Percentiles rank a stretch among this genome's conserved stretches.
Evolutionary conservation across 371 early-diverging fungal genomes (phyloP).

Genomic region (Mucor lusitanicus): DNA sequence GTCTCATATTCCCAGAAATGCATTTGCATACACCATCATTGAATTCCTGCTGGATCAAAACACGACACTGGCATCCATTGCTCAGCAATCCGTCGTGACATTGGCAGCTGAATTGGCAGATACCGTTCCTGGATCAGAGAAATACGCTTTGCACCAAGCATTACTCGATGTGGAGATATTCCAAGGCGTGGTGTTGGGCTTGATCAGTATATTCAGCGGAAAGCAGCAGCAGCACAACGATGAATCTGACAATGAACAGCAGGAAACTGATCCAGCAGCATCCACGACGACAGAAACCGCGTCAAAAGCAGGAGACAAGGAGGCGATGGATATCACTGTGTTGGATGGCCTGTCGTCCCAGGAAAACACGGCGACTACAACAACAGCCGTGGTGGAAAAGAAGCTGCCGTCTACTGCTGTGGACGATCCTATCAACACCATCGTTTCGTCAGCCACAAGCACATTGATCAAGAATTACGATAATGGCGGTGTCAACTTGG

Average conservation of each 20-base stretch:
- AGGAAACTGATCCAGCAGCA: slow-evolving; percentile 2
- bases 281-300: not conserved
- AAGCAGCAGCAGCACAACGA: not conserved
- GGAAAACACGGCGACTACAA: not conserved
- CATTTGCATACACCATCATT: slow-evolving; percentile 45
- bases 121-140: slow-evolving; percentile 20
- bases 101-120: slow-evolving; percentile 44
- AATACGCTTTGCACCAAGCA: slow-evolving; percentile 17
- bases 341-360: not conserved
- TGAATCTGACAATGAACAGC: not conserved
- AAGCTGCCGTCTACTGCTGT: not conserved
- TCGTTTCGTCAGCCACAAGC: slow-evolving; percentile 1
- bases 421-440: not conserved
- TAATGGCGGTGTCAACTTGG: slow-evolving; percentile 39
- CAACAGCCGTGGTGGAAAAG: slow-evolving; percentile 7
- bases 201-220: slow-evolving; percentile 19
- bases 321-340: not conserved
- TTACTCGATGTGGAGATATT: slow-evolving; percentile 45
- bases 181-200: slow-evolving; percentile 40
- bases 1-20: slow-evolving; percentile 32
- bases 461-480: slow-evolving; percentile 8
- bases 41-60: slow-evolving; percentile 57
- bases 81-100: slow-evolving; percentile 49
- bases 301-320: not conserved
- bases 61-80: slow-evolving; percentile 48